A percentile compares a stretch with the other conserved stretches of the same genome.
These are phyloP conservation scores for Schoenoplectus tabernaemontani DNA, from an alignment of 202 grass and related monocot genomes.

Conservation along the genomic window DNA sequence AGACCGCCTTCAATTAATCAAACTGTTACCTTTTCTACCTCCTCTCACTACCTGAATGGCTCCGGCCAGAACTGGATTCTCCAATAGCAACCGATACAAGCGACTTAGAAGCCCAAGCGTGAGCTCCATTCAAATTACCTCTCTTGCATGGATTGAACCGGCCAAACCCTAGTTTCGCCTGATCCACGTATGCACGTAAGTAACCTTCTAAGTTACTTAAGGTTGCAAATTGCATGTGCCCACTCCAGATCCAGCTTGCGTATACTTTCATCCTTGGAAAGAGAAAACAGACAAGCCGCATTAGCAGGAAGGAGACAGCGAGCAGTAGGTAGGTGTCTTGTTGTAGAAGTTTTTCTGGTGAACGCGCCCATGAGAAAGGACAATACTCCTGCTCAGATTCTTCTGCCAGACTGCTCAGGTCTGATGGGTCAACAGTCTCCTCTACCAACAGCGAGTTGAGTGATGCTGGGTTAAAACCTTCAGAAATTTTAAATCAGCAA, in stretches of 20 bases:
- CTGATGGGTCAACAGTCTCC: constrained; percentile 36
- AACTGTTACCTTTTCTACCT: constrained; percentile 56
- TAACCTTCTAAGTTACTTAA: constrained; percentile 44
- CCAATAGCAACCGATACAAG: constrained; percentile 82
- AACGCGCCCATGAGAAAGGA: constrained; percentile 90
- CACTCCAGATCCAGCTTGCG: constrained; percentile 51
- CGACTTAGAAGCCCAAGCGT: constrained; percentile 75
- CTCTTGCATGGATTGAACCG: constrained; percentile 62
- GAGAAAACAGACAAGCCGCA: constrained; percentile 57
- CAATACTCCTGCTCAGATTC: constrained; percentile 63
- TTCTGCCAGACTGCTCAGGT: constrained; percentile 37
- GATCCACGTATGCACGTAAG: constrained; percentile 50
- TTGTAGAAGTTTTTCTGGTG: constrained; percentile 91
- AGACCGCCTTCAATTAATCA: constrained; percentile 26
- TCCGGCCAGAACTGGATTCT: constrained; percentile 59
- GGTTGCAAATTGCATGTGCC: constrained; percentile 51
- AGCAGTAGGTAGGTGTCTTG: constrained; percentile 86
- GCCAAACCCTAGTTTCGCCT: constrained; percentile 47
- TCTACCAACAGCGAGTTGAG: constrained; percentile 34
- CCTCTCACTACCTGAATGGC: constrained; percentile 44
- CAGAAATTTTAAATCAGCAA: constrained; percentile 23
- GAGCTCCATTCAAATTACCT: constrained; percentile 76
- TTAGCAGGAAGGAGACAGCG: constrained; percentile 52
- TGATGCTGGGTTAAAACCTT: constrained; percentile 53
- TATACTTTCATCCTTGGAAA: constrained; percentile 52